phyloP scores from a whole-genome alignment of 768 basidiomycete genomes.

The Mycena metata region DNA sequence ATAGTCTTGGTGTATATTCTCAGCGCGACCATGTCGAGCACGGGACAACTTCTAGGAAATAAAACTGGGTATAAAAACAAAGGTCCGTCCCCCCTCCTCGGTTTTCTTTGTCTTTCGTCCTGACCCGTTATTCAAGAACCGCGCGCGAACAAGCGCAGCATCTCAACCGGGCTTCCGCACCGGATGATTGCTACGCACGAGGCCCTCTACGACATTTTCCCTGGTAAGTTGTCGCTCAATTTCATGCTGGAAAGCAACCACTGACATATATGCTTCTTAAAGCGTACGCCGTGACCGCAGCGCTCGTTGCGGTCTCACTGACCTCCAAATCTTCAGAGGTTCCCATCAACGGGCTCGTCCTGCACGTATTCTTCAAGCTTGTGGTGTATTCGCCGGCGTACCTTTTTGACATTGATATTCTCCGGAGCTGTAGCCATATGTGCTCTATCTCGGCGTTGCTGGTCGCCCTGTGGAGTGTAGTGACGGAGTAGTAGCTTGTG shows the following conservation, averaged over 20 bases:
- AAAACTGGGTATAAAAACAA: slow-evolving; percentile 21
- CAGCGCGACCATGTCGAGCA: slow-evolving; percentile 16
- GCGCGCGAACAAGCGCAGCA: slow-evolving; percentile 15
- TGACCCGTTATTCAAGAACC: slow-evolving; percentile 1
- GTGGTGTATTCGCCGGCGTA: slow-evolving; percentile 15
- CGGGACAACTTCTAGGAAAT: slow-evolving; percentile 17
- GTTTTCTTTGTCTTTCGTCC: too few relatives aligned
- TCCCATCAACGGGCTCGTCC: slow-evolving; percentile 23
- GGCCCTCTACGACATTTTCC: slow-evolving; percentile 29
- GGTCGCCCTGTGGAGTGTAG: slow-evolving; percentile 2
- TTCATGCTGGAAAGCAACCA: too few relatives aligned
- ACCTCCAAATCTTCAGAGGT: neutral
- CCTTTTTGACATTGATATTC: slow-evolving; percentile 7
- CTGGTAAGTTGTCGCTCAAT: neutral
- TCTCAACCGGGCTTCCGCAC: slow-evolving; percentile 7
- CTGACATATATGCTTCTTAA: neutral
- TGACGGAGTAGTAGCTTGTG: neutral
- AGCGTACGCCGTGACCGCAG: slow-evolving; percentile 20
- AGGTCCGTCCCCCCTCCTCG: neutral
- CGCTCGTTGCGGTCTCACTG: slow-evolving; percentile 5
- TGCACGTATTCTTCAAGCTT: slow-evolving; percentile 27
- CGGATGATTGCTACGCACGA: slow-evolving; percentile 31
- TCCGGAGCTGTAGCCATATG: slow-evolving; percentile 21
- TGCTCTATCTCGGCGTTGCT: slow-evolving; percentile 10
- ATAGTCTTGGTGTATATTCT: neutral